Evolutionary conservation across 2,329 filamentous ascomycete species (phyloP).

Genomic region (Grosmannia penicillata): DNA sequence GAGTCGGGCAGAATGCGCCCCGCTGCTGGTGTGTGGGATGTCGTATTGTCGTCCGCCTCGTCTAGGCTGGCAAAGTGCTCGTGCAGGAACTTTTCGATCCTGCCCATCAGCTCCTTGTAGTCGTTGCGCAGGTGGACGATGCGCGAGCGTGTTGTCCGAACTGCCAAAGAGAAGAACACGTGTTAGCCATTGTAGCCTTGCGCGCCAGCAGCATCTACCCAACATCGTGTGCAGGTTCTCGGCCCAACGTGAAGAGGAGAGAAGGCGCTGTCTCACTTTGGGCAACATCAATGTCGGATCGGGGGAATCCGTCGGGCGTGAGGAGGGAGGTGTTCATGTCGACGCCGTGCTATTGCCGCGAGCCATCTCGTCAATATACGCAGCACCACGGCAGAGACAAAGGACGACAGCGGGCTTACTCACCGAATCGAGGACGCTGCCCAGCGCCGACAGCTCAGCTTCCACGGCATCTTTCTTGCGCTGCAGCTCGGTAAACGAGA

Average conservation of each 20-base stretch:
- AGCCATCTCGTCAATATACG: not conserved
- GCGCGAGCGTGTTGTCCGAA: constrained; percentile 80
- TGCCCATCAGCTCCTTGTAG: constrained; percentile 75
- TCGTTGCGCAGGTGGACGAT: constrained; percentile 88
- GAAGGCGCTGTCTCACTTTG: constrained; percentile 50
- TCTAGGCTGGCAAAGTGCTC: constrained; percentile 68
- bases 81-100: constrained; percentile 76
- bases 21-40: constrained; percentile 8
- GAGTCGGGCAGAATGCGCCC: constrained; percentile 17
- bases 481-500: constrained; percentile 68
- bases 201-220: too few relatives aligned
- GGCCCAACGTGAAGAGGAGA: not conserved
- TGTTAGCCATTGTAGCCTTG: not conserved
- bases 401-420: constrained; percentile 12
- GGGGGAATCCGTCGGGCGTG: constrained; percentile 81
- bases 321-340: constrained; percentile 81
- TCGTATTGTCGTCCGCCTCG: constrained; percentile 28
- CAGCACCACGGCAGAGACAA: not conserved
- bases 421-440: constrained; percentile 80
- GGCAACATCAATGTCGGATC: constrained; percentile 86
- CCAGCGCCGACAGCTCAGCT: constrained; percentile 70
- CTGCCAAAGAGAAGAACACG: constrained; percentile 25
- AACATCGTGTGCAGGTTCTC: too few relatives aligned
- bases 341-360: constrained; percentile 59
- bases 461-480: constrained; percentile 74